Conservation (phyloP, 2,329 filamentous ascomycete species). For the Penicillium corylophilum region DNA sequence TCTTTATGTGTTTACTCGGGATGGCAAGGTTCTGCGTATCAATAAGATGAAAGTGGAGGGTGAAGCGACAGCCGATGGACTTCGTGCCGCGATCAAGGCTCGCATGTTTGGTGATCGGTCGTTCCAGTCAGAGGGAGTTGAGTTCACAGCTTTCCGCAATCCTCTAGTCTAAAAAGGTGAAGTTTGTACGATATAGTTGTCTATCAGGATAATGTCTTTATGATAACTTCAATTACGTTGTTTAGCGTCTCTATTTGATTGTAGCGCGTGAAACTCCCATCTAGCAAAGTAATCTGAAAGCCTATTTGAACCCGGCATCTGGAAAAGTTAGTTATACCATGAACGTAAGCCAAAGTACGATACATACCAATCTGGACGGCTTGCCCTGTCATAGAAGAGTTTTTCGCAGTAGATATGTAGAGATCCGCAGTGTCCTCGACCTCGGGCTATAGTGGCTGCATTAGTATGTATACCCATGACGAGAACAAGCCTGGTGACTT, state of each 20-base stretch:
- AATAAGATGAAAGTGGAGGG: slow-evolving; percentile 44
- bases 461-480: background rate
- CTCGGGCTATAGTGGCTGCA: slow-evolving; percentile 30
- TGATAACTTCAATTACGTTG: background rate
- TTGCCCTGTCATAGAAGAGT: slow-evolving; percentile 49
- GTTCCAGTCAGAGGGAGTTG: slow-evolving; percentile 23
- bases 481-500: slow-evolving; percentile 18
- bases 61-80: slow-evolving; percentile 34
- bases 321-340: slow-evolving; percentile 10
- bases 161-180: slow-evolving; percentile 27
- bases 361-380: slow-evolving; percentile 42
- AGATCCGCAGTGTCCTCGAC: slow-evolving; percentile 45
- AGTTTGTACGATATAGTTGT: slow-evolving; percentile 16
- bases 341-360: background rate
- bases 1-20: slow-evolving; percentile 39
- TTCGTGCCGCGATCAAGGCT: slow-evolving; percentile 41
- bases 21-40: slow-evolving; percentile 38
- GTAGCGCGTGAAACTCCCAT: background rate
- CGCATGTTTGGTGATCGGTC: slow-evolving; percentile 35
- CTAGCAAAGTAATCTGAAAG: background rate
- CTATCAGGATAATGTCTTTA: slow-evolving; percentile 20
- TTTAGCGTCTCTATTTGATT: background rate
- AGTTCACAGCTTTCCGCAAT: slow-evolving; percentile 36
- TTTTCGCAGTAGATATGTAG: slow-evolving; percentile 43
- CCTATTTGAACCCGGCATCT: slow-evolving; percentile 35